phyloP scores from a whole-genome alignment of 1,139 yeast species.

The Debaryomycetaceae sp. region DNA sequence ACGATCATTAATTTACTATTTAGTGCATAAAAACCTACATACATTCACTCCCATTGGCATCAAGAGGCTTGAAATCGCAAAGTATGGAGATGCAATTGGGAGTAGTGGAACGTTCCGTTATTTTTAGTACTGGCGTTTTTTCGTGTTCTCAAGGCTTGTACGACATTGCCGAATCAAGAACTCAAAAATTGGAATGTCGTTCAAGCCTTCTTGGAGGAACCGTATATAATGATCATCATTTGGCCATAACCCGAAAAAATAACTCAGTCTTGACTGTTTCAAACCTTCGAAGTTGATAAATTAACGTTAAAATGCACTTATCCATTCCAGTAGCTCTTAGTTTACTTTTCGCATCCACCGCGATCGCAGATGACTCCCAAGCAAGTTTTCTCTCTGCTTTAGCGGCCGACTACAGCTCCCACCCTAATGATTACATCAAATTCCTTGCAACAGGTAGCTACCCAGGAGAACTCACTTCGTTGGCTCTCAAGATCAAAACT shows the following conservation, averaged over 20 bases:
- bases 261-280: too few relatives aligned
- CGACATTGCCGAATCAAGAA: too few relatives aligned
- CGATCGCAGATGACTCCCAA: constrained; percentile 22
- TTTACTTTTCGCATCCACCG: constrained; percentile 10
- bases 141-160: too few relatives aligned
- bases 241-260: neutral
- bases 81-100: too few relatives aligned
- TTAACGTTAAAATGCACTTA: constrained; percentile 19
- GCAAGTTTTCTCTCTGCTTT: constrained; percentile 38
- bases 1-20: too few relatives aligned
- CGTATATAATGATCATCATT: neutral
- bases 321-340: constrained; percentile 11
- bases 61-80: too few relatives aligned
- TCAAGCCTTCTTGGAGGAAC: neutral
- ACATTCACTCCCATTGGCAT: too few relatives aligned
- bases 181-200: too few relatives aligned
- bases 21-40: too few relatives aligned
- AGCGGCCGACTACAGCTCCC: constrained; percentile 32
- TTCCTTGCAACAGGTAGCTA: constrained; percentile 31
- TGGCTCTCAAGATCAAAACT: constrained; percentile 21
- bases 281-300: too few relatives aligned
- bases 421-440: constrained; percentile 24
- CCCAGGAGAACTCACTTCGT: constrained; percentile 31
- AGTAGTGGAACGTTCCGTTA: too few relatives aligned
- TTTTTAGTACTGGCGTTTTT: too few relatives aligned